Percentiles rank a stretch among this genome's conserved stretches.
These are phyloP conservation scores for Nemania serpens DNA, from an alignment of 2,329 filamentous ascomycete genomes.

Conservation along the genomic window DNA sequence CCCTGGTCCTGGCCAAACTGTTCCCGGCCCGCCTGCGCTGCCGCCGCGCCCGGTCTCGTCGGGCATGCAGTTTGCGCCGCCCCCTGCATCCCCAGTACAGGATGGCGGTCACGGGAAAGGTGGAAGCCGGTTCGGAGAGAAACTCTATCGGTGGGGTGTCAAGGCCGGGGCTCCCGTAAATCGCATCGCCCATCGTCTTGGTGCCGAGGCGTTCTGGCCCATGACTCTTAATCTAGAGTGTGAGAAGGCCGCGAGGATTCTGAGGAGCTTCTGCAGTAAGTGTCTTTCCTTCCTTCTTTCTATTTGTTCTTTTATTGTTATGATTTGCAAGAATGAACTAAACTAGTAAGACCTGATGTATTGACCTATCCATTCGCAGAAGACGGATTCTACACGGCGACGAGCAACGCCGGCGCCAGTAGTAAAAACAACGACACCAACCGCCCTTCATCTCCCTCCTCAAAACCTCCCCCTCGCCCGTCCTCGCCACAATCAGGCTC, in stretches of 20 bases:
- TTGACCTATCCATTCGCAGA: constrained; percentile 43
- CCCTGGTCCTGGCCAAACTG: too few relatives aligned
- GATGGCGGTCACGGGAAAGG: not conserved
- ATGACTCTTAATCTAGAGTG: constrained; percentile 85
- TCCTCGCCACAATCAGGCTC: constrained; percentile 41
- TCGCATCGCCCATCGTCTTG: constrained; percentile 78
- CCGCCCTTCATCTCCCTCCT: constrained; percentile 27
- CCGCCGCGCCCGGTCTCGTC: constrained; percentile 23
- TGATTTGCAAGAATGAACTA: not conserved
- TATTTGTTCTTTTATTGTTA: not conserved
- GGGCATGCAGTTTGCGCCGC: constrained; percentile 12
- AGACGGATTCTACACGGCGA: constrained; percentile 57
- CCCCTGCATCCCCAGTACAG: constrained; percentile 8
- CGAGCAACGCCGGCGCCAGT: constrained; percentile 32
- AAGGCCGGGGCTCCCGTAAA: constrained; percentile 75
- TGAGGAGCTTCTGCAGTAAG: constrained; percentile 84
- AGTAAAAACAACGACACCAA: constrained; percentile 23
- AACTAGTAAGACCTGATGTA: constrained; percentile 15
- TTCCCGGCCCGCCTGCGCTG: constrained; percentile 17
- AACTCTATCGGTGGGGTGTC: constrained; percentile 33
- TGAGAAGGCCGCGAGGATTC: constrained; percentile 85
- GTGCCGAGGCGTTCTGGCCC: constrained; percentile 84
- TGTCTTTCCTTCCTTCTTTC: not conserved
- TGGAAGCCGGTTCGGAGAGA: constrained; percentile 18
- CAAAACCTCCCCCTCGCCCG: constrained; percentile 23